phyloP scores from a whole-genome alignment of 139 green algal genomes.

The Auxenochlorella pyrenoidosa region DNA sequence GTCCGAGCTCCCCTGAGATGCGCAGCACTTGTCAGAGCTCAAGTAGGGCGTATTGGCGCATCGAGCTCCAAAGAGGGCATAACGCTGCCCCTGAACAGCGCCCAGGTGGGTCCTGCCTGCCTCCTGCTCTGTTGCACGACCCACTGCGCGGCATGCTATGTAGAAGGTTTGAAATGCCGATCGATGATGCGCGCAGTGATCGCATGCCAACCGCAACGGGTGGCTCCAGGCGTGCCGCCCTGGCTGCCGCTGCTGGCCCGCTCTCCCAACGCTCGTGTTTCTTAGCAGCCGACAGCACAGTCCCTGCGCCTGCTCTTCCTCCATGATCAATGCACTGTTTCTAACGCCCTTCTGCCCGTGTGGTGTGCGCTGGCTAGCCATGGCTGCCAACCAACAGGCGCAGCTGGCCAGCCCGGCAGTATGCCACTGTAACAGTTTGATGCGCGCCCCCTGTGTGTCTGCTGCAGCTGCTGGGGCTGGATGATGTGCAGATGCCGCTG shows the following conservation, averaged over 20 bases:
- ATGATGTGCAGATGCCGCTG: constrained; percentile 14
- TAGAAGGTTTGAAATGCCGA: neutral
- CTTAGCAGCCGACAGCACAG: no score
- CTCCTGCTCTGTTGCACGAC: neutral
- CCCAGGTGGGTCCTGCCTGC: neutral
- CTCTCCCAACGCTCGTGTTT: no score
- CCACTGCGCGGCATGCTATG: neutral
- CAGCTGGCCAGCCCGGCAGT: neutral
- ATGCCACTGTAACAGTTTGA: neutral
- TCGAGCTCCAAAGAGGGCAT: constrained; percentile 7
- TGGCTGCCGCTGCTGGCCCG: neutral
- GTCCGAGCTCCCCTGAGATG: no score
- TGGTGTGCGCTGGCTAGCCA: no score
- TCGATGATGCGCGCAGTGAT: neutral
- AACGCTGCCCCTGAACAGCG: neutral
- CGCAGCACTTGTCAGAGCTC: no score
- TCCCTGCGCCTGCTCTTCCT: no score
- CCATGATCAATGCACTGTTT: no score
- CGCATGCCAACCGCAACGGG: neutral
- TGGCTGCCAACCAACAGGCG: neutral
- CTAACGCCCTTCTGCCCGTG: no score
- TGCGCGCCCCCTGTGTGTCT: neutral
- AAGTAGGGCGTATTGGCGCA: neutral
- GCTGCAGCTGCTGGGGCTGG: constrained; percentile 15
- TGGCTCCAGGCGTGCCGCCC: neutral